Evolutionary conservation across 495 filamentous ascomycete species (phyloP), one percentile per base, ranked within the genome.

Genomic region (Amphirosellinia nigrospora): DNA sequence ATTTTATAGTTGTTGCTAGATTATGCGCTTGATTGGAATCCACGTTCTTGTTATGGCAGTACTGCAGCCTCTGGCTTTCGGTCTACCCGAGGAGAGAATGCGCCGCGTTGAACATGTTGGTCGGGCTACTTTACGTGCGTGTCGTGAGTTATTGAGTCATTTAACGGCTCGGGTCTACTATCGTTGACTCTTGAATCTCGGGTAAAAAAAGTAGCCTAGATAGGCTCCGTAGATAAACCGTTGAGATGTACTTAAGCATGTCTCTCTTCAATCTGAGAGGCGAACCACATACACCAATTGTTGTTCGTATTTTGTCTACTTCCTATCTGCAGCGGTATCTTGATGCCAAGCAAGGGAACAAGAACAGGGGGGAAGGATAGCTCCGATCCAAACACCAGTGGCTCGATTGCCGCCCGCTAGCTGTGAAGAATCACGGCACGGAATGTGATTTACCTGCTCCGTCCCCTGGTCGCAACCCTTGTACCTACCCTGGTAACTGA

Each of bases 351-450:
- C 0, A 52, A 48, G 21, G 10, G 63, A 65, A 41, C 19, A 45
- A n/a, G 46, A 65, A 19, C 63, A 36, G 32, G 63, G 63, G 63
- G 63, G 63, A 65, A 7, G 34, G 46, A 26, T 65, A 53, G 46
- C 63, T 65, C 63, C 63, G 63, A 65, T 53, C 63, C 21, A 38
- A 7, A 65, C 34, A 53, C 46, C 46, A 65, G 34, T 65, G 63
- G 64, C 52, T 67, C 64, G 64, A 67, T 67, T 67, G 52, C 46
- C 64, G 64, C 64, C 64, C 52, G 21, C 41, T 56, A 11, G 63
- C 16, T 30, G n/a, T n/a, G 46, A 3, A 23, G 45, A 38, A 52
- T 32, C 15, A 21, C 21, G 34, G 64, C 48, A 66, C 56, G 32
- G 58, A 61, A 61, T 26, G 36, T 32, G 43, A 64, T 48, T 19